These are phyloP conservation scores for Metschnikowia drakensbergensis DNA, from an alignment of 805 yeast species.

Conservation along the genomic window DNA sequence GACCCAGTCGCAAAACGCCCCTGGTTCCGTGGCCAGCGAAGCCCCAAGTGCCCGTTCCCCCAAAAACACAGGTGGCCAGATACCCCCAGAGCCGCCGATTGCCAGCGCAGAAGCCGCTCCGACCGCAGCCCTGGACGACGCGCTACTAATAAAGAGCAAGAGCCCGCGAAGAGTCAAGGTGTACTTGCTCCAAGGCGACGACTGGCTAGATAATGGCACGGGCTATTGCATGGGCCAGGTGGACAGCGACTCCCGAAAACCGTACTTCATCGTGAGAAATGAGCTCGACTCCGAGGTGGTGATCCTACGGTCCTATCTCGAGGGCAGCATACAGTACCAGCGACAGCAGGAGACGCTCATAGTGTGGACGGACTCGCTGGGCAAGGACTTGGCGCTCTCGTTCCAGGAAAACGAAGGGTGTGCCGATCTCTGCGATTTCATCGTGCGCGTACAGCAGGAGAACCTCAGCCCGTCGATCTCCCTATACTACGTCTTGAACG, in stretches of 20 bases:
- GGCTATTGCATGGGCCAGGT: slow-evolving; percentile 80
- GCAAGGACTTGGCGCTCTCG: slow-evolving; percentile 77
- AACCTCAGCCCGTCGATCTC: slow-evolving; percentile 60
- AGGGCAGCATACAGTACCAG: slow-evolving; percentile 78
- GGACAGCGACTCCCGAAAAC: slow-evolving; percentile 32
- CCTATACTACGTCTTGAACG: slow-evolving; percentile 54
- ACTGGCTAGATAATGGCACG: slow-evolving; percentile 91
- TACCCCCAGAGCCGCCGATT: background rate
- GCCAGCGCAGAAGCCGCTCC: no score
- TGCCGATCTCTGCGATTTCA: slow-evolving; percentile 73
- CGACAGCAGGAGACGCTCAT: slow-evolving; percentile 91
- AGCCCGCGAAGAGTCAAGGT: slow-evolving; percentile 82
- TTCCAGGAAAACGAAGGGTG: slow-evolving; percentile 94
- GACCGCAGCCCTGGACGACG: background rate
- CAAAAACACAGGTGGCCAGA: background rate
- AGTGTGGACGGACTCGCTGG: slow-evolving; percentile 85
- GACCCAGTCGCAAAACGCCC: background rate
- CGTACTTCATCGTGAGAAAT: slow-evolving; percentile 68
- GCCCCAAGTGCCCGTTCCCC: background rate
- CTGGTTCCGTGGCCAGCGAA: background rate
- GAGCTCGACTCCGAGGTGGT: slow-evolving; percentile 59
- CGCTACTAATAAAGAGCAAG: slow-evolving; percentile 11
- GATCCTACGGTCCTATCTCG: slow-evolving; percentile 62
- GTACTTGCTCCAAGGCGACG: slow-evolving; percentile 74
- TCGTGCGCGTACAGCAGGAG: slow-evolving; percentile 61